Percentiles rank a stretch among this genome's conserved stretches.
phyloP scores from a whole-genome alignment of 352 stramenopile species.

The Pythium myriotylum region DNA sequence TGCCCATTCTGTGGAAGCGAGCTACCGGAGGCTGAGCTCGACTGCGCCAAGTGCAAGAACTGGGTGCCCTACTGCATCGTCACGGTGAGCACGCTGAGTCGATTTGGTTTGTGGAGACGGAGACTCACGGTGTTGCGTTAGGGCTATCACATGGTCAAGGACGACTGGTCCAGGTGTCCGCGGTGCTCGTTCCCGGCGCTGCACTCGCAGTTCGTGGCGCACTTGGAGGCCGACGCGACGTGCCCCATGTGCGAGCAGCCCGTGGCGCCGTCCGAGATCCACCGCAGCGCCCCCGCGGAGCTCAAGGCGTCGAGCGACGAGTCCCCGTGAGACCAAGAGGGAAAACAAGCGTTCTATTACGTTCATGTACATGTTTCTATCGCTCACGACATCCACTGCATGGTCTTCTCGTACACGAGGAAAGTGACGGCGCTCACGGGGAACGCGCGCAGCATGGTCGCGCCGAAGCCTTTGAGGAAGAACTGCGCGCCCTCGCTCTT shows the following conservation, averaged over 20 bases:
- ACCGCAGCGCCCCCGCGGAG: conserved; percentile 11
- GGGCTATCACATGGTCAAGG: conserved; percentile 93
- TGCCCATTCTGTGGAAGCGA: conserved; percentile 86
- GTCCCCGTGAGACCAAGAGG: no score
- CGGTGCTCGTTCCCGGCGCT: conserved; percentile 89
- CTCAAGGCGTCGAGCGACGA: conserved; percentile 19
- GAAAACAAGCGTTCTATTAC: conserved; percentile 17
- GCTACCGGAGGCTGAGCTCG: conserved; percentile 85
- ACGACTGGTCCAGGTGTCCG: conserved; percentile 92
- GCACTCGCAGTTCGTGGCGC: conserved; percentile 84
- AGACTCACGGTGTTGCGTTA: conserved; percentile 21
- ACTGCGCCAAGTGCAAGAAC: conserved; percentile 92
- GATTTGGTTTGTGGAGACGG: no score
- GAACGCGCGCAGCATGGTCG: conserved; percentile 81
- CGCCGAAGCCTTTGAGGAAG: conserved; percentile 82
- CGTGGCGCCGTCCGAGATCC: conserved; percentile 32
- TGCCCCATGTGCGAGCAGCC: conserved; percentile 83
- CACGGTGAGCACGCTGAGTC: conserved; percentile 63
- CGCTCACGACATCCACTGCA: conserved; percentile 68
- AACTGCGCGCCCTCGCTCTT: conserved; percentile 55
- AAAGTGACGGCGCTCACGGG: conserved; percentile 86
- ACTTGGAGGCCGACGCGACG: conserved; percentile 68
- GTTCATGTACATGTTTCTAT: conserved; percentile 2
- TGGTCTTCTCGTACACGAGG: conserved; percentile 83
- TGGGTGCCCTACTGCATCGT: conserved; percentile 93